A percentile compares a stretch with the other conserved stretches of the same genome.
Evolutionary conservation across 441 rosid genomes (phyloP).

Genomic region (Raphanus hybrid): DNA sequence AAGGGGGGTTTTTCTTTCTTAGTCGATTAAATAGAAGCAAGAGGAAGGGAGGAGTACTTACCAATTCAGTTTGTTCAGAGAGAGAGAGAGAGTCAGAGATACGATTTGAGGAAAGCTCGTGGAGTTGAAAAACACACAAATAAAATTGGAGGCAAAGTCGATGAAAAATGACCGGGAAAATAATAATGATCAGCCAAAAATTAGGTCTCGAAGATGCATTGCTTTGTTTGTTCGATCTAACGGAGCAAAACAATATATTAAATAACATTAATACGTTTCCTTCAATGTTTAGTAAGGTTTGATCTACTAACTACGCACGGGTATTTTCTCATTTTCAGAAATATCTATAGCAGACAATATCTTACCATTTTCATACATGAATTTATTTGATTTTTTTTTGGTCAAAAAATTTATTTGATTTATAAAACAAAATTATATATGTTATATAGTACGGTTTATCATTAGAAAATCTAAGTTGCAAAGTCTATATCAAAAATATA

Average conservation of each 20-base stretch:
- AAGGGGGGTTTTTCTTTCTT: slow-evolving; percentile 30
- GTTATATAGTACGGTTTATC: too few species aligned
- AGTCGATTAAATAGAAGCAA: slow-evolving; percentile 9
- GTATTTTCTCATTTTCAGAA: too few species aligned
- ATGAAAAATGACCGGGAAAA: slow-evolving; percentile 41
- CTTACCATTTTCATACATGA: too few species aligned
- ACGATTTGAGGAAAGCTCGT: slow-evolving; percentile 8
- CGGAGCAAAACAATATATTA: not conserved
- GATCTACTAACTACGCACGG: too few species aligned
- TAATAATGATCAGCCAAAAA: slow-evolving; percentile 26
- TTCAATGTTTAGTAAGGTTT: too few species aligned
- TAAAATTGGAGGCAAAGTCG: slow-evolving; percentile 37
- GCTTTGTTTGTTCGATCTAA: not conserved
- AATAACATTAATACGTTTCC: too few species aligned
- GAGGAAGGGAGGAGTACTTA: not conserved
- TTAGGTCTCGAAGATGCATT: not conserved
- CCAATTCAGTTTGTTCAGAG: slow-evolving; percentile 1
- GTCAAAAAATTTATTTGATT: too few species aligned
- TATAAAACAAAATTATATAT: too few species aligned
- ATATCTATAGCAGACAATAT: too few species aligned
- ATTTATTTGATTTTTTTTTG: too few species aligned
- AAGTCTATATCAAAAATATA: too few species aligned
- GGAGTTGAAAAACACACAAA: not conserved
- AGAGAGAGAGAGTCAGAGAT: not conserved
- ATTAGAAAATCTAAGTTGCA: too few species aligned